A percentile compares a stretch with the other conserved stretches of the same genome.
Conservation (phyloP, 495 filamentous ascomycete genomes). For the Penicillium simplicissimum region DNA sequence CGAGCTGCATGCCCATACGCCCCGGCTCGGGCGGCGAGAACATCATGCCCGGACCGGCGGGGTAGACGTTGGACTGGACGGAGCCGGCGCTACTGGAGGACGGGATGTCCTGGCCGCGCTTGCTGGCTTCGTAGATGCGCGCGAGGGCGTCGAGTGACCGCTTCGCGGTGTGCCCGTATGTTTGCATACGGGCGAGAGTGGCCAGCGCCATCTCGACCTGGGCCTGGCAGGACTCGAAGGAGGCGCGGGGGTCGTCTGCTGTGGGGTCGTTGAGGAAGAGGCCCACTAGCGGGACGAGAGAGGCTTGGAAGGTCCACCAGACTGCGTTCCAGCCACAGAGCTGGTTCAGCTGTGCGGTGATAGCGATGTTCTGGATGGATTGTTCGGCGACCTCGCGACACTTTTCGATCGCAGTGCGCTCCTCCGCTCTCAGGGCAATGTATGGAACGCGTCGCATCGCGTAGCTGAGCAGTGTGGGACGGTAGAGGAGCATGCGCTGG, state of each 20-base stretch:
- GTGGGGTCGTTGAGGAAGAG: conserved; percentile 66
- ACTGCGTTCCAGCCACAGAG: conserved; percentile 81
- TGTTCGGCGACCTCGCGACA: conserved; percentile 69
- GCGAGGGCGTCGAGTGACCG: conserved; percentile 67
- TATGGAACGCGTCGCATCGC: conserved; percentile 66
- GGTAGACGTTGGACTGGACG: conserved; percentile 11
- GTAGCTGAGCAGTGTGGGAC: conserved; percentile 69
- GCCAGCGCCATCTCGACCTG: conserved; percentile 70
- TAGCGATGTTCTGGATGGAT: conserved; percentile 69
- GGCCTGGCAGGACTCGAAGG: conserved; percentile 42
- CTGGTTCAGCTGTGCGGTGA: conserved; percentile 68
- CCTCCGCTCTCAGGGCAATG: conserved; percentile 59
- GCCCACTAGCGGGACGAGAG: conserved; percentile 73
- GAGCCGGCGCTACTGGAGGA: conserved; percentile 11
- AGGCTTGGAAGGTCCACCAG: conserved; percentile 80
- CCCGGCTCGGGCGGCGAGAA: conserved; percentile 26
- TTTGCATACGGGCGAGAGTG: conserved; percentile 66
- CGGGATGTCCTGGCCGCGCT: conserved; percentile 28
- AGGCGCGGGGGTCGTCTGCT: conserved; percentile 54
- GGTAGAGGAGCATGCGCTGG: conserved; percentile 76
- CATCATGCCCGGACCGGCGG: conserved; percentile 17
- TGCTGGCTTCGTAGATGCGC: conserved; percentile 66
- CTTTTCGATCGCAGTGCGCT: conserved; percentile 66
- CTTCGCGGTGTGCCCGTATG: conserved; percentile 70
- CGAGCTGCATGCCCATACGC: conserved; percentile 20